Percentiles rank a stretch among this genome's conserved stretches.
phyloP scores from a whole-genome alignment of 2,329 filamentous ascomycete species.

The Paraconiothyrium brasiliense region DNA sequence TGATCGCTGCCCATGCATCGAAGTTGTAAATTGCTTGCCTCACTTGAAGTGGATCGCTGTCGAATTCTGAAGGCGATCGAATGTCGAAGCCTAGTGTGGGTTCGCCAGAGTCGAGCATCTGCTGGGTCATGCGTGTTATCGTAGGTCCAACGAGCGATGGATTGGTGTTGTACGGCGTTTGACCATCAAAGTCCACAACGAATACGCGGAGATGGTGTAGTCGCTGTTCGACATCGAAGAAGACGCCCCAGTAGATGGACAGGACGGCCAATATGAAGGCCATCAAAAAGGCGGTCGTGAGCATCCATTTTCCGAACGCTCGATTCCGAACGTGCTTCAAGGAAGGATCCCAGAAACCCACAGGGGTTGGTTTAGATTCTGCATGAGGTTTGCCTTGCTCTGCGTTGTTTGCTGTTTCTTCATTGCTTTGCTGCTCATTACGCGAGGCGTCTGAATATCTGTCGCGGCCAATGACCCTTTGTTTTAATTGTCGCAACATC shows the following conservation, averaged over 20 bases:
- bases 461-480: background rate
- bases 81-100: constrained; percentile 61
- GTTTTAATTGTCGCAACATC: constrained; percentile 3
- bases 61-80: constrained; percentile 61
- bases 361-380: constrained; percentile 42
- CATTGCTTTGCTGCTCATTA: background rate
- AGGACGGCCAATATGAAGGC: constrained; percentile 65
- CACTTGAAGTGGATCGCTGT: constrained; percentile 65
- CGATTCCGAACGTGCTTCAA: constrained; percentile 52
- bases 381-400: constrained; percentile 22
- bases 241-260: constrained; percentile 69
- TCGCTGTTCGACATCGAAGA: constrained; percentile 59
- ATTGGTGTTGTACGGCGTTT: constrained; percentile 60
- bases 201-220: constrained; percentile 61
- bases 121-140: constrained; percentile 57
- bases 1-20: constrained; percentile 68
- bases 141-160: constrained; percentile 66
- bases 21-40: constrained; percentile 68
- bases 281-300: constrained; percentile 61
- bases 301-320: constrained; percentile 53
- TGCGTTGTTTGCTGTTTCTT: constrained; percentile 2
- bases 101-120: constrained; percentile 52
- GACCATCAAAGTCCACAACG: constrained; percentile 71
- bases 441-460: background rate
- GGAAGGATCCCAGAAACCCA: constrained; percentile 58